These are phyloP conservation scores for Zasmidium angulare DNA, from an alignment of 2,329 filamentous ascomycete genomes.

Conservation along the genomic window DNA sequence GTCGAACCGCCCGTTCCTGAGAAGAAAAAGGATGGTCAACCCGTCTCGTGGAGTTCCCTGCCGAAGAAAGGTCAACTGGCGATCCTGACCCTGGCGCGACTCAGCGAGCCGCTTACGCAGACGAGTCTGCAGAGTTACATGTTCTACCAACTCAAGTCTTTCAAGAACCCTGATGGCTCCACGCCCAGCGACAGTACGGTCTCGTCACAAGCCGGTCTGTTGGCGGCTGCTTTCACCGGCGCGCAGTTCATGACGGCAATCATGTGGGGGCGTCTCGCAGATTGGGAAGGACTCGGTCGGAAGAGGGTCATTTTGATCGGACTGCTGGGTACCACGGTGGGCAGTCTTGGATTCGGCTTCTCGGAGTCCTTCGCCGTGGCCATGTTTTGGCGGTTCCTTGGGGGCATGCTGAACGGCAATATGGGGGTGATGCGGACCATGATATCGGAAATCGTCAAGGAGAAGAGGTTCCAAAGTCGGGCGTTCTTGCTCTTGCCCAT, in stretches of 20 bases:
- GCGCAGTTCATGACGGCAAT: conserved; percentile 82
- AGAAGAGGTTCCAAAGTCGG: conserved; percentile 60
- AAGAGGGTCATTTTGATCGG: conserved; percentile 79
- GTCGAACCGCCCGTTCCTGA: conserved; percentile 11
- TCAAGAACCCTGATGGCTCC: conserved; percentile 39
- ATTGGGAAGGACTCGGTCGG: conserved; percentile 63
- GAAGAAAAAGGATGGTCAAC: conserved; percentile 39
- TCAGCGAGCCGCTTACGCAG: conserved; percentile 80
- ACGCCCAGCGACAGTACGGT: conserved; percentile 64
- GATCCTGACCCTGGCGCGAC: conserved; percentile 73
- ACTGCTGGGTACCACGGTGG: conserved; percentile 66
- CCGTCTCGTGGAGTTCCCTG: conserved; percentile 68
- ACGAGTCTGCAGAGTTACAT: conserved; percentile 77
- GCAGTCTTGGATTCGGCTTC: conserved; percentile 69
- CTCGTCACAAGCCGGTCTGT: conserved; percentile 71
- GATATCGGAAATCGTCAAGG: conserved; percentile 69
- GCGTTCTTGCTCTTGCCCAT: conserved; percentile 64
- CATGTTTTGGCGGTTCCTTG: conserved; percentile 64
- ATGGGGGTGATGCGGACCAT: conserved; percentile 73
- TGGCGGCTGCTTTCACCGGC: conserved; percentile 77
- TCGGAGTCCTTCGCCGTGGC: conserved; percentile 62
- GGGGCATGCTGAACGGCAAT: conserved; percentile 70
- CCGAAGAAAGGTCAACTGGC: conserved; percentile 75
- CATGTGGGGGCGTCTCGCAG: conserved; percentile 72
- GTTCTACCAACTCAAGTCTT: conserved; percentile 85